Evolutionary conservation across 1,284 basidiomycete species (phyloP).

Genomic region (Ustilago shanxiensis): DNA sequence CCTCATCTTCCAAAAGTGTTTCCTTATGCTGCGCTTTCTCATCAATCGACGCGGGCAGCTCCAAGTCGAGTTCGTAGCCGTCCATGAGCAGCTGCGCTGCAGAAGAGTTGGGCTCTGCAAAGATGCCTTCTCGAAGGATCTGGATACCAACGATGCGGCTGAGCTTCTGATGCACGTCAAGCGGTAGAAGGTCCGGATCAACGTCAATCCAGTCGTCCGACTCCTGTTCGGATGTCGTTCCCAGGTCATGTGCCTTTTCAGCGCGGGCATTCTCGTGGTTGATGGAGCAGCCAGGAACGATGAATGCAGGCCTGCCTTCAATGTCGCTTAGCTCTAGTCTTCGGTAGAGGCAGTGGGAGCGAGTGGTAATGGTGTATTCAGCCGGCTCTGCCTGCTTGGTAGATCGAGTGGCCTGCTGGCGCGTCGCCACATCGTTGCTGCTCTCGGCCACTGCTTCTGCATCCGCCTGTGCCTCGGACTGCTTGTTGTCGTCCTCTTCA

Average conservation of each 20-base stretch:
- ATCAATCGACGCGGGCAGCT: conserved; percentile 8
- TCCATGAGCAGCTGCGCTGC: conserved; percentile 34
- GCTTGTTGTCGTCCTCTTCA: conserved; percentile 5
- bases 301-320: conserved; percentile 36
- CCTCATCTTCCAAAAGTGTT: not conserved
- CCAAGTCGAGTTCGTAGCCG: conserved; percentile 18
- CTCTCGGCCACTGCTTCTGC: not conserved
- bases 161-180: conserved; percentile 45
- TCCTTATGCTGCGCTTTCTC: not conserved
- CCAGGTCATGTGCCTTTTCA: conserved; percentile 40
- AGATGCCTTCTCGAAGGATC: conserved; percentile 47
- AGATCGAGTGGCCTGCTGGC: conserved; percentile 4
- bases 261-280: conserved; percentile 27
- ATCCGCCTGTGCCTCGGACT: not conserved
- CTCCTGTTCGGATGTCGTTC: conserved; percentile 23
- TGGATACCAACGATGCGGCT: conserved; percentile 52
- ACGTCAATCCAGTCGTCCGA: conserved; percentile 45
- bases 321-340: conserved; percentile 28
- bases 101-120: conserved; percentile 36
- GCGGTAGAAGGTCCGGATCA: conserved; percentile 46
- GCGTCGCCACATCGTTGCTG: not conserved
- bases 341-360: conserved; percentile 39
- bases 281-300: conserved; percentile 54
- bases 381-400: not conserved
- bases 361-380: conserved; percentile 39